Evolutionary conservation across 2,329 filamentous ascomycete genomes (phyloP), one percentile per base, ranked within the genome.

Genomic region (Elsinoe arachidis): DNA sequence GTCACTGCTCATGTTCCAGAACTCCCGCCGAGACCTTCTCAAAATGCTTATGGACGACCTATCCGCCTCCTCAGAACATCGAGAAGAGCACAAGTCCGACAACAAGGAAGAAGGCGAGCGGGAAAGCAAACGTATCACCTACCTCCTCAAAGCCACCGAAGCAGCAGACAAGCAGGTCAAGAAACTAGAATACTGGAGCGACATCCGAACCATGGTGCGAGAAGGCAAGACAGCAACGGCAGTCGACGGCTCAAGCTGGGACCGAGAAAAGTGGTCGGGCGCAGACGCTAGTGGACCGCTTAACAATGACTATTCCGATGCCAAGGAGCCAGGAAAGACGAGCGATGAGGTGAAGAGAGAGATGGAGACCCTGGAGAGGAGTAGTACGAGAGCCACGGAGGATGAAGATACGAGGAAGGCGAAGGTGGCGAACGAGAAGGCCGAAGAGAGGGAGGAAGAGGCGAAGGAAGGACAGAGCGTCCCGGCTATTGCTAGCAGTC

Each of bases 1-100:
- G 90, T 78, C 83, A 0, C 78, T 87, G 58, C 88, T 97, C 66
- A 78, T 99, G 17, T 99, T 96, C 68, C 92, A 97, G 70, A 85
- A 86, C 15, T 96, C 91, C 2, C 82, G 91, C 21, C 83, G 86
- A 60, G 82, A 90, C 58, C 78, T 97, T 3, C 77, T 96, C 14
- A 78, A 82, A 15, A 81, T 83, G 53, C 74, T 99, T 47, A 84
- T 67, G 21, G 60, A 81, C n/a, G 76, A 81, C 11, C 78, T 86
- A 61, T 79, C 87, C 49, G 73, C 78, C 62, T 69, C 78, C 21
- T 71, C 76, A 58, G 72, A 75, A 33, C 76, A 81, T 61, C 74
- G 77, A 14, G 71, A 79, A 58, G 70, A 74, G 58, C 73, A 77
- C 39, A 67, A 73, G 12, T 63, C 70, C 10, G 63, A 71, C 5